Base-by-base conservation (phyloP, 768 basidiomycete species). In the Termitomyces sp. region DNA sequence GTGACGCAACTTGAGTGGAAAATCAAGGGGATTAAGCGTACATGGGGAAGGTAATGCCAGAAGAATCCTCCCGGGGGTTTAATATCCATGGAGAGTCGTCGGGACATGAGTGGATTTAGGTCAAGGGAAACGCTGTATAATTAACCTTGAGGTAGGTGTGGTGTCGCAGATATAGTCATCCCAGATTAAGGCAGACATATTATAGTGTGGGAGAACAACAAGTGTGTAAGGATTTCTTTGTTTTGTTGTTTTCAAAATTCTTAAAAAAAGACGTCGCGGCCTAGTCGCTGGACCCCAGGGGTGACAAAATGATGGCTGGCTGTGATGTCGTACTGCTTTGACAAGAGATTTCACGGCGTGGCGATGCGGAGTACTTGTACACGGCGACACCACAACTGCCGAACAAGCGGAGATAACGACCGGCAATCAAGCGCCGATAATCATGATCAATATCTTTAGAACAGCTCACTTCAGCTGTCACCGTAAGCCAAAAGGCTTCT, bases 401-500 rank as follows among this genome's bases (percentile, higher is more conserved):
- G 33, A 35, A 35, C 33, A 30, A 30, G 30, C 28, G 4, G 28
- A 28, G 28, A 28, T 28, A 28, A 28, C 28, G 28, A 6, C 7
- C 30, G 26, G 4, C 26, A 26, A 26, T 26, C 4, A 26, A 30
- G 30, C 30, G 30, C 30, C 30, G 30, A n/a, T n/a, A n/a, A n/a
- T n/a, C n/a, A n/a, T n/a, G n/a, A n/a, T n/a, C n/a, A n/a, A n/a
- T n/a, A n/a, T n/a, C n/a, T n/a, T n/a, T n/a, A n/a, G n/a, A n/a
- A n/a, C n/a, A n/a, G n/a, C 73, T 94, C 14, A n/a, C n/a, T n/a
- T n/a, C n/a, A n/a, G n/a, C n/a, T n/a, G n/a, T n/a, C n/a, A 80
- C 87, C 91, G 0, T 92, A 90, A 65, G 80, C 77, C 0, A 92
- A 94, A 69, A 73, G 76, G 4, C 75, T 94, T 3, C 74, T 94